phyloP scores from a whole-genome alignment of 495 filamentous ascomycete species.

The Podospora pseudopauciseta region DNA sequence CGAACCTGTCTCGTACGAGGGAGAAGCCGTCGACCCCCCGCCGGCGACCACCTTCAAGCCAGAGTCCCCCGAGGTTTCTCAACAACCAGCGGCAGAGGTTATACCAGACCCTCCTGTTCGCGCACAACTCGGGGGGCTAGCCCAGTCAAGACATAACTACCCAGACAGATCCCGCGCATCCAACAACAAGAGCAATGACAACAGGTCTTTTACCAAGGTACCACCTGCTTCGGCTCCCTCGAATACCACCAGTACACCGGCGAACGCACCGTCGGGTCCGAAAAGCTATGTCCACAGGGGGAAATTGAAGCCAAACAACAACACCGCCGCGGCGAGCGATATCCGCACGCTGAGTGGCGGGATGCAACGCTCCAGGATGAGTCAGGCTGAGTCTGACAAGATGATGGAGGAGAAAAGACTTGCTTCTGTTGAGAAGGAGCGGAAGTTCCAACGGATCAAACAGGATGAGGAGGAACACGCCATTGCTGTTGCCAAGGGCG shows the following conservation, averaged over 20 bases:
- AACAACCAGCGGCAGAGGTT: conserved; percentile 3
- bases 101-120: not conserved
- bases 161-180: conserved; percentile 23
- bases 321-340: conserved; percentile 29
- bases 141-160: conserved; percentile 39
- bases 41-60: not conserved
- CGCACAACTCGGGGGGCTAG: conserved; percentile 26
- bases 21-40: conserved; percentile 11
- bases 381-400: conserved; percentile 41
- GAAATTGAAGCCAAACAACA: conserved; percentile 24
- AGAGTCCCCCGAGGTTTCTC: not conserved
- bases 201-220: conserved; percentile 7
- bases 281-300: not conserved
- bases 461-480: conserved; percentile 51
- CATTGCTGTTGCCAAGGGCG: conserved; percentile 46
- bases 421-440: conserved; percentile 43
- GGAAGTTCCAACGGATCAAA: conserved; percentile 48
- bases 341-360: conserved; percentile 37
- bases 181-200: conserved; percentile 22
- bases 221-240: conserved; percentile 11
- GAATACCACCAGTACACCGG: conserved; percentile 8
- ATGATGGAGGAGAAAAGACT: conserved; percentile 52
- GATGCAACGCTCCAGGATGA: no score
- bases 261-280: conserved; percentile 7
- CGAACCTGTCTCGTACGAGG: conserved; percentile 36